phyloP scores from a whole-genome alignment of 1,139 yeast species.

The Protomyces inouyei region DNA sequence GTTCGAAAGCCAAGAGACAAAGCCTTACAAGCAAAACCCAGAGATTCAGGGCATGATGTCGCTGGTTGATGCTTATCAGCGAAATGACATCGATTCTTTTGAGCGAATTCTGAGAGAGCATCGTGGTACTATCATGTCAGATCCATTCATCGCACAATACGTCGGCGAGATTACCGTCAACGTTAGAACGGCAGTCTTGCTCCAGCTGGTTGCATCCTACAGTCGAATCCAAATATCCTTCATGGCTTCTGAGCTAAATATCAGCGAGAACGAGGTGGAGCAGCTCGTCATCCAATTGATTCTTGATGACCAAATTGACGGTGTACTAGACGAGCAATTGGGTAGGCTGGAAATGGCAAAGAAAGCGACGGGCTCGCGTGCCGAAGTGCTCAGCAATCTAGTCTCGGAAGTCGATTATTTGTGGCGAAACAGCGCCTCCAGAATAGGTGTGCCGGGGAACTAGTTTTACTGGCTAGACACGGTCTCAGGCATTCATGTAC shows the following conservation, averaged over 20 bases:
- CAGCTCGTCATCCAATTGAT: slow-evolving; percentile 45
- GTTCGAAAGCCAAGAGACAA: slow-evolving; percentile 51
- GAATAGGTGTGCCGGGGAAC: no score
- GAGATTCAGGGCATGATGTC: slow-evolving; percentile 41
- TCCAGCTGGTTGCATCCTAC: slow-evolving; percentile 43
- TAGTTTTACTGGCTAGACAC: no score
- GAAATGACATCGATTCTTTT: slow-evolving; percentile 42
- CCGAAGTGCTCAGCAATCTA: neutral
- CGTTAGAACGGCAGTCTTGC: slow-evolving; percentile 40
- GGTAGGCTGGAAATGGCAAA: slow-evolving; percentile 20
- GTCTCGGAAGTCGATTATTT: neutral
- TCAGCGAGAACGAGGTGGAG: slow-evolving; percentile 41
- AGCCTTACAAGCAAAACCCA: slow-evolving; percentile 44
- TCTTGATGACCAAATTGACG: slow-evolving; percentile 42
- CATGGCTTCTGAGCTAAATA: slow-evolving; percentile 37
- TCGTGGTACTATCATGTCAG: slow-evolving; percentile 36
- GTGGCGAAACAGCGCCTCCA: slow-evolving; percentile 1
- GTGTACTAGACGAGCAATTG: slow-evolving; percentile 31
- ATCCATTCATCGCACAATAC: slow-evolving; percentile 34
- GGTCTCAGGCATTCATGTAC: no score
- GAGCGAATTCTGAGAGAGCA: slow-evolving; percentile 36
- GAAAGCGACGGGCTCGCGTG: slow-evolving; percentile 3
- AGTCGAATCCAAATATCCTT: slow-evolving; percentile 39
- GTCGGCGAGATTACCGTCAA: slow-evolving; percentile 37
- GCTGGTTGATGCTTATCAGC: slow-evolving; percentile 42